Percentiles rank a stretch among this genome's conserved stretches.
phyloP scores from a whole-genome alignment of 2,329 filamentous ascomycete species.

The Beauveria sp. region DNA sequence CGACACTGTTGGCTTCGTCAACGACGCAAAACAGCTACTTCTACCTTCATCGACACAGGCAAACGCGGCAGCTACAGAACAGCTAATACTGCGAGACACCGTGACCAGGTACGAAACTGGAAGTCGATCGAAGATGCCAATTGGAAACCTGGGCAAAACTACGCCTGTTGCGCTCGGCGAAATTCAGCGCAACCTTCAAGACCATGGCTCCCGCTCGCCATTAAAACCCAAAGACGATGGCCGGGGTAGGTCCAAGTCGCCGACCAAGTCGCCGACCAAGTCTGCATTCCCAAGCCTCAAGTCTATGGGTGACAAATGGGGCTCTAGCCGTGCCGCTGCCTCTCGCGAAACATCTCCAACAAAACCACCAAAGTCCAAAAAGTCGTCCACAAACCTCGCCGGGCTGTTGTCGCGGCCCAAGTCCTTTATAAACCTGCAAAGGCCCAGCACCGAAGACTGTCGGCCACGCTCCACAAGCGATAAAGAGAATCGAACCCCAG shows the following conservation, averaged over 20 bases:
- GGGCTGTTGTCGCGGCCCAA: constrained; percentile 68
- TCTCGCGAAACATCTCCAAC: constrained; percentile 38
- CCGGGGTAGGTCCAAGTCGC: constrained; percentile 31
- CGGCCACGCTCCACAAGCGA: constrained; percentile 46
- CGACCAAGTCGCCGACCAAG: constrained; percentile 39
- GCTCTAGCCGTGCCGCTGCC: constrained; percentile 33
- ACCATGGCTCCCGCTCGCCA: constrained; percentile 30
- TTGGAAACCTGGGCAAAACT: constrained; percentile 1
- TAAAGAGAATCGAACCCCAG: constrained; percentile 74
- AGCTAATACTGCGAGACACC: neutral
- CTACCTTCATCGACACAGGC: neutral
- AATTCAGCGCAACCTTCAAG: constrained; percentile 48
- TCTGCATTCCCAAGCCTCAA: constrained; percentile 36
- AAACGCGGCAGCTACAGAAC: neutral
- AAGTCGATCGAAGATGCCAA: neutral
- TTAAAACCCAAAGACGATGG: constrained; percentile 31
- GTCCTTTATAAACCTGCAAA: constrained; percentile 62
- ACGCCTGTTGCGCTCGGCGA: constrained; percentile 41
- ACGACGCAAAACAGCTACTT: neutral
- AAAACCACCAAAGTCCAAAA: constrained; percentile 68
- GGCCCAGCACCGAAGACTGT: constrained; percentile 44
- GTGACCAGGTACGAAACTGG: neutral
- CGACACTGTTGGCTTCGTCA: neutral
- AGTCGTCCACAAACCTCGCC: constrained; percentile 76
- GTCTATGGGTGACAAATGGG: constrained; percentile 30